Evolutionary conservation across 805 yeast species (phyloP).

Genomic region (Hanseniaspora nectarophila): DNA sequence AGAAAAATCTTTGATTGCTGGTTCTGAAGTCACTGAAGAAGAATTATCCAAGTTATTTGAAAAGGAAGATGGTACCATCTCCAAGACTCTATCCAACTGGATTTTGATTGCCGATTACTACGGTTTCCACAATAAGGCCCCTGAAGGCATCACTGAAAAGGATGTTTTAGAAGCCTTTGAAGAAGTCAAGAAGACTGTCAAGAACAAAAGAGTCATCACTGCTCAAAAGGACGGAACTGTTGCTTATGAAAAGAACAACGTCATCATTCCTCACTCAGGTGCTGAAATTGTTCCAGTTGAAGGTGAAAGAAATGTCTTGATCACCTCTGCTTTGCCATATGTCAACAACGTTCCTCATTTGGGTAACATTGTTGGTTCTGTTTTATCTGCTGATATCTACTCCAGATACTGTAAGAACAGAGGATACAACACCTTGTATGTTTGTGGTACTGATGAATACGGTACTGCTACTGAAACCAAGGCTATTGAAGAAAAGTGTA

Average conservation of each 20-base stretch:
- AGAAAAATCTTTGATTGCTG: constrained; percentile 18
- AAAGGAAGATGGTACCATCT: constrained; percentile 21
- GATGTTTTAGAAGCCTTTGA: constrained; percentile 37
- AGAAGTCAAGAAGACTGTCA: constrained; percentile 36
- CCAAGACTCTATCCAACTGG: constrained; percentile 40
- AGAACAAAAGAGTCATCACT: constrained; percentile 29
- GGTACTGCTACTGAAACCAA: constrained; percentile 99
- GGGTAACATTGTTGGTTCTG: constrained; percentile 94
- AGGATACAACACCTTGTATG: constrained; percentile 70
- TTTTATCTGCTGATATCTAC: constrained; percentile 84
- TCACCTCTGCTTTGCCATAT: constrained; percentile 94
- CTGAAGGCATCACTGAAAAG: constrained; percentile 22
- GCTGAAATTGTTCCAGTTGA: constrained; percentile 51
- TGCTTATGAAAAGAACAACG: constrained; percentile 24
- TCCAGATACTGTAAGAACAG: constrained; percentile 82
- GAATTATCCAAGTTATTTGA: constrained; percentile 25
- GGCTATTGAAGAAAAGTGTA: constrained; percentile 83
- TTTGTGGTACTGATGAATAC: constrained; percentile 98
- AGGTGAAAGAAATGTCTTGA: constrained; percentile 65
- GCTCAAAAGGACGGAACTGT: constrained; percentile 33
- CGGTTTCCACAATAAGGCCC: constrained; percentile 29
- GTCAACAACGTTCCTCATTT: constrained; percentile 97
- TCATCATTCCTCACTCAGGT: constrained; percentile 21
- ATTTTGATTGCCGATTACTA: constrained; percentile 49
- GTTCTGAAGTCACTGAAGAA: constrained; percentile 31